Evolutionary conservation across 1,139 yeast species (phyloP).

Genomic region (Geotrichum aggregatum): DNA sequence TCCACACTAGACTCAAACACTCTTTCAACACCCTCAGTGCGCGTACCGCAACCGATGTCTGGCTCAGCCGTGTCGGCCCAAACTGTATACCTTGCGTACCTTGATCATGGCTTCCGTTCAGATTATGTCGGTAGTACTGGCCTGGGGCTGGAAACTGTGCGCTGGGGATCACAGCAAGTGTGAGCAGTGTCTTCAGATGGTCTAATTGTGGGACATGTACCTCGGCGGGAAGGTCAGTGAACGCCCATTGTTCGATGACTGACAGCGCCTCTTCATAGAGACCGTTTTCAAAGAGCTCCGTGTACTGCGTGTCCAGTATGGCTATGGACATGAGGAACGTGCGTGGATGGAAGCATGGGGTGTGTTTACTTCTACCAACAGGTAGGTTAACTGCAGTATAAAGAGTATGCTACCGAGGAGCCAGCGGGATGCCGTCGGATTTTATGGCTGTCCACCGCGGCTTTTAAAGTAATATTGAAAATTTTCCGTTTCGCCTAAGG

Average conservation of each 20-base stretch:
- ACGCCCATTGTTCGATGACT: not conserved
- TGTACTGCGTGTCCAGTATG: not conserved
- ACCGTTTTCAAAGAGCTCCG: conserved; percentile 2
- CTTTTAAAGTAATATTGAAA: not conserved
- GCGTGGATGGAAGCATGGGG: not conserved
- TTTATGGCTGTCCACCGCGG: too few species aligned
- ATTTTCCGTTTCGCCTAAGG: not conserved
- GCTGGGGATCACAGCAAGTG: conserved; percentile 8
- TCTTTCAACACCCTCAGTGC: not conserved
- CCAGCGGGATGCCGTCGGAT: not conserved
- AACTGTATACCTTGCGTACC: too few species aligned
- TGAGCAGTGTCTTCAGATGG: conserved; percentile 2
- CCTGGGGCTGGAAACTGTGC: not conserved
- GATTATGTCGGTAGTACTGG: too few species aligned
- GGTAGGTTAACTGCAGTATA: too few species aligned
- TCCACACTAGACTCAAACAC: too few species aligned
- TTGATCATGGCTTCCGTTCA: too few species aligned
- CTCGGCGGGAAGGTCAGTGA: not conserved
- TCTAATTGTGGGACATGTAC: not conserved
- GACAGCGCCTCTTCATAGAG: conserved; percentile 10
- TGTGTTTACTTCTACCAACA: too few species aligned
- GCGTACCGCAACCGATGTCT: conserved; percentile 3
- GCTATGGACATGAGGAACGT: not conserved
- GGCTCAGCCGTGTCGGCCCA: not conserved
- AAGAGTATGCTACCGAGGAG: too few species aligned